A percentile compares a stretch with the other conserved stretches of the same genome.
phyloP scores from a whole-genome alignment of 1,284 basidiomycete species.

The Ustilago sp. region DNA sequence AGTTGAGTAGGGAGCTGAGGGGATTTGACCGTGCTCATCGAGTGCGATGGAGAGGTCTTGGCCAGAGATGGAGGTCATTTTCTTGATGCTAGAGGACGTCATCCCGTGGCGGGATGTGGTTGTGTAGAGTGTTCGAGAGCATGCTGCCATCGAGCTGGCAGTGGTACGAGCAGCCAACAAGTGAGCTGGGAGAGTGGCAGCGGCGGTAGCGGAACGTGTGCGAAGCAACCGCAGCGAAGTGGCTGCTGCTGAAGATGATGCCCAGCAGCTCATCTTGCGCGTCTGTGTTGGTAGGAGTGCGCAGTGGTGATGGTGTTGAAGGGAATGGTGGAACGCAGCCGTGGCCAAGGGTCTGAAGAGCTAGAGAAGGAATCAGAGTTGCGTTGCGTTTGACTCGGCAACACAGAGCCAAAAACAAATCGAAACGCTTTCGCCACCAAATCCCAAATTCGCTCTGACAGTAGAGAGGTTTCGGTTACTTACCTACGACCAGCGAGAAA shows the following conservation, averaged over 20 bases:
- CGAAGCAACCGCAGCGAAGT: constrained; percentile 30
- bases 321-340: background rate
- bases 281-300: background rate
- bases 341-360: constrained; percentile 1
- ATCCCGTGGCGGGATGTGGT: constrained; percentile 13
- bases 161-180: constrained; percentile 10
- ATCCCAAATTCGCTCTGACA: constrained; percentile 7
- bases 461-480: too few relatives aligned
- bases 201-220: constrained; percentile 9
- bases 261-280: constrained; percentile 38
- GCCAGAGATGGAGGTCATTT: constrained; percentile 20
- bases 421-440: constrained; percentile 8
- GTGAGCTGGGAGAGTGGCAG: constrained; percentile 10
- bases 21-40: constrained; percentile 51
- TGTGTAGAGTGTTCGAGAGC: constrained; percentile 16
- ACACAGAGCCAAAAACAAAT: background rate
- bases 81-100: background rate
- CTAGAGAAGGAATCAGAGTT: background rate
- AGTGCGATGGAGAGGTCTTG: constrained; percentile 51
- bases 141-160: background rate
- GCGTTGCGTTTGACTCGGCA: background rate
- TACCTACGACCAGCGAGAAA: too few relatives aligned
- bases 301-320: constrained; percentile 7
- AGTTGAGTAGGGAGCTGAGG: constrained; percentile 57
- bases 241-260: constrained; percentile 18